Percentiles rank a stretch among this genome's conserved stretches.
Evolutionary conservation across 2,329 filamentous ascomycete species (phyloP).

Genomic region (Trichoderma harzianum): DNA sequence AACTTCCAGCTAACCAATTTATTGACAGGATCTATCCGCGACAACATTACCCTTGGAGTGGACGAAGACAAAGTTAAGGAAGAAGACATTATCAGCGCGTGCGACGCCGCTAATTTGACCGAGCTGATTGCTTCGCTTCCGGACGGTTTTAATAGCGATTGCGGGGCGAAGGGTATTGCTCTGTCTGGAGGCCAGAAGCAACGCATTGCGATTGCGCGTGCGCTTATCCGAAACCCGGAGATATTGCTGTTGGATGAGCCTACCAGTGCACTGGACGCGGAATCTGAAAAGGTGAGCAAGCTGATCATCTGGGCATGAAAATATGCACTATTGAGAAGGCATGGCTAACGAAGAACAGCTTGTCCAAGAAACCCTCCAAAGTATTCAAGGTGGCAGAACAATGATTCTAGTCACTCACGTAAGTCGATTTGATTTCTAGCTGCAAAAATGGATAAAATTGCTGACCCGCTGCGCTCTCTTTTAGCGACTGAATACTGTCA

Average conservation of each 20-base stretch:
- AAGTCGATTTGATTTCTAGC: neutral
- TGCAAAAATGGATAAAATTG: neutral
- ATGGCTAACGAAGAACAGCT: neutral
- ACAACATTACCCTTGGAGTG: neutral
- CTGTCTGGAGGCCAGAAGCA: slow-evolving; percentile 44
- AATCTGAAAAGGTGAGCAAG: slow-evolving; percentile 43
- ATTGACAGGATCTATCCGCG: neutral
- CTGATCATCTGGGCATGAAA: neutral
- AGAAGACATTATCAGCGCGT: neutral
- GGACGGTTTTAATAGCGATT: neutral
- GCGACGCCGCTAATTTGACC: neutral
- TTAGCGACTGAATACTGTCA: slow-evolving; percentile 10
- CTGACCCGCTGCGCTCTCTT: neutral
- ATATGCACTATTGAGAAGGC: neutral
- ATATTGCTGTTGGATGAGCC: slow-evolving; percentile 54
- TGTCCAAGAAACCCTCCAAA: slow-evolving; percentile 5
- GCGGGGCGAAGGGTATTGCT: neutral
- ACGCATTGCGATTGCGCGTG: slow-evolving; percentile 58
- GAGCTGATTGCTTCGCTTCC: neutral
- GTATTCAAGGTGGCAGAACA: neutral
- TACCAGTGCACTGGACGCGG: slow-evolving; percentile 52
- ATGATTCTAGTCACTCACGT: slow-evolving; percentile 12
- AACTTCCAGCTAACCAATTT: neutral
- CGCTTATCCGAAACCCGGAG: slow-evolving; percentile 36
- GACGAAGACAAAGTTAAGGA: neutral